Percentiles rank a stretch among this genome's conserved stretches.
Conservation (phyloP, 441 rosid genomes). For the Pelargonium fulgidum region DNA sequence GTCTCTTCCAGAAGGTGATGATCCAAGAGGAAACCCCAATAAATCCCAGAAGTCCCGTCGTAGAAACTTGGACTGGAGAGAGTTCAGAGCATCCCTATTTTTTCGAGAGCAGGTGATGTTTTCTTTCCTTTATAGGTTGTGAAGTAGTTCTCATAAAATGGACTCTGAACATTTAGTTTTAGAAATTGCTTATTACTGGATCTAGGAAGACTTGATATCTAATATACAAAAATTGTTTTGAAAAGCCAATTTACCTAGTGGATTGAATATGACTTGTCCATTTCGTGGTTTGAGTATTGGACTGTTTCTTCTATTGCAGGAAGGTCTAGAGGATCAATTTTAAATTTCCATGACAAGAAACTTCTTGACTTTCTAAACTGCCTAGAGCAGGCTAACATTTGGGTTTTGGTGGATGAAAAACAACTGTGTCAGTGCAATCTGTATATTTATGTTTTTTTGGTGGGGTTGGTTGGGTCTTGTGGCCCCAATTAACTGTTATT, state of each 20-base stretch:
- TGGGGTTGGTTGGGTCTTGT: background rate
- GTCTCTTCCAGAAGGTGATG: slow-evolving; percentile 47
- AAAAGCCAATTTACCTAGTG: background rate
- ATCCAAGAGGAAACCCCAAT: slow-evolving; percentile 29
- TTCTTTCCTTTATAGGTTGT: slow-evolving; percentile 13
- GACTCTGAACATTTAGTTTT: background rate
- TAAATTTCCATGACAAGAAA: background rate
- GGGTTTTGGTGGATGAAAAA: background rate
- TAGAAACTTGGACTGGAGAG: slow-evolving; percentile 71
- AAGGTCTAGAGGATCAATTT: too few relatives aligned
- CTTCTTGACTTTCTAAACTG: background rate
- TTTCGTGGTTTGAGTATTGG: background rate
- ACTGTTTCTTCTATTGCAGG: too few relatives aligned
- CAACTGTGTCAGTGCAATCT: background rate
- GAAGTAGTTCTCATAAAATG: slow-evolving; percentile 4
- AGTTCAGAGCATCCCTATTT: slow-evolving; percentile 74
- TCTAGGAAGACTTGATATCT: background rate
- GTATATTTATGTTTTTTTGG: background rate
- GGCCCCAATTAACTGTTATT: background rate
- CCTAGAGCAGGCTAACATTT: background rate
- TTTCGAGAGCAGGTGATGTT: slow-evolving; percentile 63
- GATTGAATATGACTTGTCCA: background rate
- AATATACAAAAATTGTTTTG: background rate
- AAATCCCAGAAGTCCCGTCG: slow-evolving; percentile 52
- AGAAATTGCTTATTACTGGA: slow-evolving; percentile 2